Conservation (phyloP, 805 yeast species). For the Suhomyces faveliae region DNA sequence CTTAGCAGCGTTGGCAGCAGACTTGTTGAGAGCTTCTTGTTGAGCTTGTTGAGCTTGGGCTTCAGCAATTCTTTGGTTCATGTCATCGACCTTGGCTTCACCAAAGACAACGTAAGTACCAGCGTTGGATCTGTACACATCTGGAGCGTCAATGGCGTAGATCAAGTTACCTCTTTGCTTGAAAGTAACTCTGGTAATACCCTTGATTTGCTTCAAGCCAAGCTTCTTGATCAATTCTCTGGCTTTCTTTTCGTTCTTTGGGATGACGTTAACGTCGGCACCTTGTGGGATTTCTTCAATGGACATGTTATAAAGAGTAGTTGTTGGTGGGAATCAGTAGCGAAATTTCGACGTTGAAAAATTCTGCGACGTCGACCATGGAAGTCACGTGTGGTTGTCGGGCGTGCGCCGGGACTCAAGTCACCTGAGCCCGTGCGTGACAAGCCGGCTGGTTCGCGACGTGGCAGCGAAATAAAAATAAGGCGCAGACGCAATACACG, state of each 20-base stretch:
- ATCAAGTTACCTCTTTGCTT: conserved; percentile 89
- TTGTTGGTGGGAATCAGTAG: too few relatives aligned
- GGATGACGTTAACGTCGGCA: conserved; percentile 74
- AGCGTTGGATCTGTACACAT: conserved; percentile 88
- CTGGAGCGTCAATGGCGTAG: conserved; percentile 90
- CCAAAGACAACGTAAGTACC: conserved; percentile 97
- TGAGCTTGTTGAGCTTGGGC: conserved; percentile 75
- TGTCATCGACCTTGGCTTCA: conserved; percentile 95
- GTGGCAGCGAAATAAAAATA: not conserved
- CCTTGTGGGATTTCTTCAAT: conserved; percentile 73
- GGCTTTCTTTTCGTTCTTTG: conserved; percentile 95
- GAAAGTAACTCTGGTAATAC: conserved; percentile 93
- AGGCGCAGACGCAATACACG: not conserved
- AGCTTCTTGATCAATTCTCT: conserved; percentile 85
- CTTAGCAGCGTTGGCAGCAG: conserved; percentile 39
- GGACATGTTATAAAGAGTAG: conserved; percentile 31
- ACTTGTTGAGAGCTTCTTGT: conserved; percentile 44
- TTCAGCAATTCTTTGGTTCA: conserved; percentile 82
- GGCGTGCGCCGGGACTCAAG: too few relatives aligned
- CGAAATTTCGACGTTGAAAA: not conserved
- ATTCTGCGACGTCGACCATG: not conserved
- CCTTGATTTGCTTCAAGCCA: conserved; percentile 85
- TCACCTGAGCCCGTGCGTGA: not conserved
- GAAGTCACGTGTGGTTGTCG: not conserved
- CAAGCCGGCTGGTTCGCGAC: not conserved